A percentile compares a stretch with the other conserved stretches of the same genome.
Evolutionary conservation across 2,329 filamentous ascomycete species (phyloP).

Genomic region (Didymella segeticola): DNA sequence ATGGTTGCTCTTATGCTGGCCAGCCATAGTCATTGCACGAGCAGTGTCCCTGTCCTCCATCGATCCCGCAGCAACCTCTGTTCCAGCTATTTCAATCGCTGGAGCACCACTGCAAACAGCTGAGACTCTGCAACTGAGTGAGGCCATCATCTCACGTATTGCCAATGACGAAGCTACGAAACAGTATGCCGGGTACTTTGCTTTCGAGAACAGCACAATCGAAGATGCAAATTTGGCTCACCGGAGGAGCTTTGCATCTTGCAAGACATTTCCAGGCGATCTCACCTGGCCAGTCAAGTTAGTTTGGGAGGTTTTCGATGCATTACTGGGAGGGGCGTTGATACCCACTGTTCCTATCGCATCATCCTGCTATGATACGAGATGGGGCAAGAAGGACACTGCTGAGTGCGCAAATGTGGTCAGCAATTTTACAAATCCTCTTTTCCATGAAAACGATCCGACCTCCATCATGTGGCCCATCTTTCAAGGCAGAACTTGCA

Average conservation of each 20-base stretch:
- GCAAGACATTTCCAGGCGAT: not conserved
- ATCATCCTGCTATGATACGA: not conserved
- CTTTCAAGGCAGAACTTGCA: slow-evolving; percentile 26
- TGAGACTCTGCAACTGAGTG: not conserved
- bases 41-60: too few species aligned
- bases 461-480: slow-evolving; percentile 27
- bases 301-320: not conserved
- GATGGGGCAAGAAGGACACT: not conserved
- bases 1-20: too few species aligned
- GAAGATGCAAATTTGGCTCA: too few species aligned
- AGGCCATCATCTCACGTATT: not conserved
- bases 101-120: not conserved
- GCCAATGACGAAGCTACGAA: not conserved
- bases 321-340: not conserved
- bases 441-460: slow-evolving; percentile 18
- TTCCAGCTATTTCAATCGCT: not conserved
- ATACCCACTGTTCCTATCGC: not conserved
- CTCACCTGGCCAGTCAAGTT: not conserved
- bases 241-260: too few species aligned
- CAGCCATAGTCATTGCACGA: too few species aligned
- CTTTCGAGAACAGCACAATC: not conserved
- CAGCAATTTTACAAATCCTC: slow-evolving; percentile 17
- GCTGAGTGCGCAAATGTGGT: slow-evolving; percentile 2
- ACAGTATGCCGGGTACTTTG: not conserved
- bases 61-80: too few species aligned